These are phyloP conservation scores for Dendrobium chrysotoxum DNA, from an alignment of 106 monocot genomes.

Conservation along the genomic window DNA sequence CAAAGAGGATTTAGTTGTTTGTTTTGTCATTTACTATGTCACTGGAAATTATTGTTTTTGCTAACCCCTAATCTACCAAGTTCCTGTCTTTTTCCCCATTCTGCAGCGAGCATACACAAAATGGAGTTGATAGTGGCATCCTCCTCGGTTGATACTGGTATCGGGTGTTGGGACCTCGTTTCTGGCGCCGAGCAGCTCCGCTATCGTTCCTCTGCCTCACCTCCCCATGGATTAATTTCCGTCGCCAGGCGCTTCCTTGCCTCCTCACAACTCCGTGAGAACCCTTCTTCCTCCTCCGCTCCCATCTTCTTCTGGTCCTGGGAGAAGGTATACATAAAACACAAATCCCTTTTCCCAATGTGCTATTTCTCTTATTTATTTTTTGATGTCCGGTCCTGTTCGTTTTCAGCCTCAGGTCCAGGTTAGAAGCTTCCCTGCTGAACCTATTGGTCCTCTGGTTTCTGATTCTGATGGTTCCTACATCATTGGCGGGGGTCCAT, in stretches of 20 bases:
- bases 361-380: background rate
- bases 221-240: constrained; percentile 50
- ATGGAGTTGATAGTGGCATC: constrained; percentile 53
- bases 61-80: too few species aligned
- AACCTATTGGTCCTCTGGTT: constrained; percentile 53
- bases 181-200: constrained; percentile 71
- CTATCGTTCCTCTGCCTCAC: constrained; percentile 56
- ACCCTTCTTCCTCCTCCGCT: constrained; percentile 18
- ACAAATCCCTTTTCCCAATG: background rate
- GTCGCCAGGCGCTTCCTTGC: constrained; percentile 56
- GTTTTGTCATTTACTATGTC: too few species aligned
- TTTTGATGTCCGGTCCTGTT: background rate
- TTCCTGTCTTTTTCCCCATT: too few species aligned
- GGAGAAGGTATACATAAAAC: constrained; percentile 33
- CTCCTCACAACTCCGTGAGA: constrained; percentile 28
- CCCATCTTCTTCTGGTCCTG: constrained; percentile 61
- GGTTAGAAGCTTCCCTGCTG: constrained; percentile 55
- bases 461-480: constrained; percentile 52
- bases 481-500: constrained; percentile 57
- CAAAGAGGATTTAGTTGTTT: too few species aligned
- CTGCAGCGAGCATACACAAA: too few species aligned
- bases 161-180: constrained; percentile 71
- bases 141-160: constrained; percentile 52
- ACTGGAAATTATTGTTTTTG: too few species aligned
- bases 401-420: constrained; percentile 46